phyloP scores from a whole-genome alignment of 208 protist genomes.

The Wallacemonas sp. region DNA sequence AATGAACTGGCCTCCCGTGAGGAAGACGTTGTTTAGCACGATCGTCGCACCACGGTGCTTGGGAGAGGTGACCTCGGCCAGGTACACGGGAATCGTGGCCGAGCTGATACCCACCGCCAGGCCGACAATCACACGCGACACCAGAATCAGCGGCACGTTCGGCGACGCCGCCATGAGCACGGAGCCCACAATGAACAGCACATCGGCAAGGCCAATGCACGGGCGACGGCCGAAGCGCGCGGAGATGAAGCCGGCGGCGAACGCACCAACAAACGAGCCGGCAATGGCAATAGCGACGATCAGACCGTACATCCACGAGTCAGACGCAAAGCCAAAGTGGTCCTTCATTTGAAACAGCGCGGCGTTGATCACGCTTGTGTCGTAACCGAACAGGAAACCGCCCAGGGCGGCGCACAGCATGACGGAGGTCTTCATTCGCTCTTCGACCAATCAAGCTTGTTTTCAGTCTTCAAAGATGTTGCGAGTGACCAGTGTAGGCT shows the following conservation, averaged over 20 bases:
- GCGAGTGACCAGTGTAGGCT: too few relatives aligned
- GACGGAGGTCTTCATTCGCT: slow-evolving; percentile 56
- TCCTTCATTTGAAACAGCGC: slow-evolving; percentile 93
- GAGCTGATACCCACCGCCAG: slow-evolving; percentile 87
- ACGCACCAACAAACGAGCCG: slow-evolving; percentile 86
- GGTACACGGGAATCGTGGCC: slow-evolving; percentile 91
- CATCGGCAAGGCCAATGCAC: slow-evolving; percentile 69
- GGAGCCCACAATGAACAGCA: slow-evolving; percentile 84
- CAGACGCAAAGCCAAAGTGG: slow-evolving; percentile 79
- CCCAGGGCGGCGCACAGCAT: slow-evolving; percentile 88
- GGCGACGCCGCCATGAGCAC: slow-evolving; percentile 74
- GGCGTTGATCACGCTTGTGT: slow-evolving; percentile 91
- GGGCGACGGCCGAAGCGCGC: slow-evolving; percentile 72
- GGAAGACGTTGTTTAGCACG: slow-evolving; percentile 88
- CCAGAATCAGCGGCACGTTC: slow-evolving; percentile 65
- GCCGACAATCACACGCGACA: slow-evolving; percentile 85
- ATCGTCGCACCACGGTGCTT: slow-evolving; percentile 80
- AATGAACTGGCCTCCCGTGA: slow-evolving; percentile 88
- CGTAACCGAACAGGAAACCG: slow-evolving; percentile 94
- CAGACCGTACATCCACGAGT: slow-evolving; percentile 78
- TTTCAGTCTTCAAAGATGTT: background rate
- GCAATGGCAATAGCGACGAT: slow-evolving; percentile 88
- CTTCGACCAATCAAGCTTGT: too few relatives aligned
- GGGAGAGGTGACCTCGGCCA: slow-evolving; percentile 85
- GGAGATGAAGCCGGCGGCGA: slow-evolving; percentile 70